Evolutionary conservation across 1,139 yeast species (phyloP).

Genomic region (Sugiyamaella castrensis): DNA sequence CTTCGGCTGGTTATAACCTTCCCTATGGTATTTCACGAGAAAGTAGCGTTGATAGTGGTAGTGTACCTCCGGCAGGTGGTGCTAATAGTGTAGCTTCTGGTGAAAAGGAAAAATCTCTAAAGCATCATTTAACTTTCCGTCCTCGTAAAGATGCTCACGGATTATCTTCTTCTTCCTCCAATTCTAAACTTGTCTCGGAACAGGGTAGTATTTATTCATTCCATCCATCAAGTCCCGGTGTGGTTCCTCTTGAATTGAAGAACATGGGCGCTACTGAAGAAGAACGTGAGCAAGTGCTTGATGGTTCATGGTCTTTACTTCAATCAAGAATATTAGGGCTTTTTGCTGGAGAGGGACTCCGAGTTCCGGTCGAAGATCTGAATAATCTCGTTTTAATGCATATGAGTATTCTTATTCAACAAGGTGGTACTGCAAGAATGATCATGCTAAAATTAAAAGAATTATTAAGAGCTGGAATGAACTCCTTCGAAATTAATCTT

Average conservation of each 20-base stretch:
- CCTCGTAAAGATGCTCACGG: slow-evolving; percentile 41
- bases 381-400: slow-evolving; percentile 50
- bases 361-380: slow-evolving; percentile 56
- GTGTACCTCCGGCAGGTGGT: background rate
- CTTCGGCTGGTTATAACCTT: background rate
- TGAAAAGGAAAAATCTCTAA: slow-evolving; percentile 31
- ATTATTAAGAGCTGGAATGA: slow-evolving; percentile 45
- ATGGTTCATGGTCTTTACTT: slow-evolving; percentile 50
- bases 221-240: slow-evolving; percentile 41
- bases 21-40: slow-evolving; percentile 1
- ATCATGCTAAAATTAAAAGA: slow-evolving; percentile 48
- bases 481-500: slow-evolving; percentile 37
- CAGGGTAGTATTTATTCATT: slow-evolving; percentile 47
- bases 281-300: slow-evolving; percentile 47
- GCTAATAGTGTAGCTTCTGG: background rate
- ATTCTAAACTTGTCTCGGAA: slow-evolving; percentile 46
- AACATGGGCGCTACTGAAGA: slow-evolving; percentile 36
- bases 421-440: slow-evolving; percentile 40
- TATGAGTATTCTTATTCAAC: slow-evolving; percentile 43
- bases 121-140: slow-evolving; percentile 43
- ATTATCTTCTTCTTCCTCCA: slow-evolving; percentile 48
- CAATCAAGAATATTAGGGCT: slow-evolving; percentile 46
- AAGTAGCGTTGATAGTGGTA: background rate
- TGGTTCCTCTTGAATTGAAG: slow-evolving; percentile 33
- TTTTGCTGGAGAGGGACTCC: slow-evolving; percentile 48